phyloP scores from a whole-genome alignment of 768 basidiomycete species.

The Hericium alpestre region DNA sequence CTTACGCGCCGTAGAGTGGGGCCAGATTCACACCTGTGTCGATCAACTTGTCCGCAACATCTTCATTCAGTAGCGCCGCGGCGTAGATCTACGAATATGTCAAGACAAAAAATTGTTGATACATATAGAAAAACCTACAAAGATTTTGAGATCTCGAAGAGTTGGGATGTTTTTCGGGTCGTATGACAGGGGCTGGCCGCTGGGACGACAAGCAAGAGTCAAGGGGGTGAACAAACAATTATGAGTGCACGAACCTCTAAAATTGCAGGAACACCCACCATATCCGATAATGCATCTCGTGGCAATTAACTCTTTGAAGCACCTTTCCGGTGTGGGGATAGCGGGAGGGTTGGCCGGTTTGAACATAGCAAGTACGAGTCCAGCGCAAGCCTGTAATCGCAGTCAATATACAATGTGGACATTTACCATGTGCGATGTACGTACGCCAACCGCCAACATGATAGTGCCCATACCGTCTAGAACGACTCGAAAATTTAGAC shows the following conservation, averaged over 20 bases:
- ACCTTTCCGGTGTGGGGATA: conserved; percentile 16
- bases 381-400: conserved; percentile 1
- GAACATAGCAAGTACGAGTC: conserved; percentile 13
- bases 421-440: not conserved
- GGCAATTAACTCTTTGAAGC: conserved; percentile 3
- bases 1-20: conserved; percentile 28
- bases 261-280: conserved; percentile 18
- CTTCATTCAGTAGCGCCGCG: conserved; percentile 28
- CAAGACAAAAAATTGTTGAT: not conserved
- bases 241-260: conserved; percentile 16
- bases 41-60: conserved; percentile 23
- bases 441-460: not conserved
- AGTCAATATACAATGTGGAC: not conserved
- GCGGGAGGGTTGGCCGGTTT: conserved; percentile 14
- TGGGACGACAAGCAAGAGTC: not conserved
- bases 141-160: conserved; percentile 4
- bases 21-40: conserved; percentile 23
- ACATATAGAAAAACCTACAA: conserved; percentile 5
- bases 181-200: conserved; percentile 17
- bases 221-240: not conserved
- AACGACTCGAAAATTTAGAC: conserved; percentile 3
- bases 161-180: conserved; percentile 3
- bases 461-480: conserved; percentile 1
- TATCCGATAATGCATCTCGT: conserved; percentile 7
- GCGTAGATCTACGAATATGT: conserved; percentile 22